These are phyloP conservation scores for Saccharomycopsis amapae DNA, from an alignment of 805 yeast species.

Conservation along the genomic window DNA sequence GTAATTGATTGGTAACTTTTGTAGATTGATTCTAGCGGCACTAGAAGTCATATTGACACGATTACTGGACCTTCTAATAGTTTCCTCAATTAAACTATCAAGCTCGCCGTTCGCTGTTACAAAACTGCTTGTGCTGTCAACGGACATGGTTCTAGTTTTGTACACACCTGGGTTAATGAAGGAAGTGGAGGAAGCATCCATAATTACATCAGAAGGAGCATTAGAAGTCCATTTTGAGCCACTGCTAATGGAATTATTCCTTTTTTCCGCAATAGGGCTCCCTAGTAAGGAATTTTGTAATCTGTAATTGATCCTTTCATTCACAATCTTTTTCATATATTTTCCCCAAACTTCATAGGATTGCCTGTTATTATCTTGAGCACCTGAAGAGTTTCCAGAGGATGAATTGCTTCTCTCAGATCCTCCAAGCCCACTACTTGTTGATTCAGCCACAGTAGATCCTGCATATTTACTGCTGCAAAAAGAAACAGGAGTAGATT, in stretches of 20 bases:
- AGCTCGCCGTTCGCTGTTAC: constrained; percentile 12
- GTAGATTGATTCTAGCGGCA: background rate
- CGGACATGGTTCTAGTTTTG: constrained; percentile 3
- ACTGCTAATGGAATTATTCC: too few relatives aligned
- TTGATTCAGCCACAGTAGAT: too few relatives aligned
- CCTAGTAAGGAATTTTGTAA: constrained; percentile 9
- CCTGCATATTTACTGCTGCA: too few relatives aligned
- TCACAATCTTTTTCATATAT: constrained; percentile 20
- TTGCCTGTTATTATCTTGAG: background rate
- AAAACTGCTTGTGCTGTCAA: constrained; percentile 4
- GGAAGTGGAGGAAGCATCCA: background rate
- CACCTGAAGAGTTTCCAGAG: background rate
- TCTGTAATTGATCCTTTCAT: constrained; percentile 18
- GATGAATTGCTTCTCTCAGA: background rate
- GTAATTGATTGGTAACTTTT: constrained; percentile 5
- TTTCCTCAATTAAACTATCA: constrained; percentile 9
- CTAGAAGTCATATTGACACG: background rate
- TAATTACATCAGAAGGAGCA: background rate
- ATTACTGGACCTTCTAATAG: constrained; percentile 1
- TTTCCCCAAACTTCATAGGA: constrained; percentile 19
- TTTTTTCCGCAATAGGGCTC: background rate
- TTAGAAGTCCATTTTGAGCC: background rate
- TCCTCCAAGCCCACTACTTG: too few relatives aligned
- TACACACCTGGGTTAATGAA: too few relatives aligned
- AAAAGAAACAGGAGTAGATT: too few relatives aligned